These are phyloP conservation scores for Uronychia binucleata DNA, from an alignment of 73 alveolate genomes.

Conservation along the genomic window DNA sequence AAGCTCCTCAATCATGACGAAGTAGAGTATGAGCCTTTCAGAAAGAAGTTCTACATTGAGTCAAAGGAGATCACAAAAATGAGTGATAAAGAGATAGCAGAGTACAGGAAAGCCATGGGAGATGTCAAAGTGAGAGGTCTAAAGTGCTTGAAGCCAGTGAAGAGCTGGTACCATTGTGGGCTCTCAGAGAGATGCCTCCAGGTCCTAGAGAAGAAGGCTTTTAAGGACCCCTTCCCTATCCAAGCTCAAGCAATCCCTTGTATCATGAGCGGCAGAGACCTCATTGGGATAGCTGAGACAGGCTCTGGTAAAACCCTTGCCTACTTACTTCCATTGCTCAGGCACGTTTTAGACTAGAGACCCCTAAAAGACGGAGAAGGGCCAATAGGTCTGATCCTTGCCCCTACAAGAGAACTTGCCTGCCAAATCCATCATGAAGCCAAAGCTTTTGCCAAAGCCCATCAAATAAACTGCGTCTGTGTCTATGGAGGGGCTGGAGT, in stretches of 20 bases:
- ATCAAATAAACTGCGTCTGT: slow-evolving; percentile 83
- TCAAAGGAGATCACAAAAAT: slow-evolving; percentile 89
- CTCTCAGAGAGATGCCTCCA: slow-evolving; percentile 84
- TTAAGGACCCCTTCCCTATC: slow-evolving; percentile 93
- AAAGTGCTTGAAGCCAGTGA: slow-evolving; percentile 93
- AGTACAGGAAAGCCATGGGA: slow-evolving; percentile 87
- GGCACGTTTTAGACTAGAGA: slow-evolving; percentile 92
- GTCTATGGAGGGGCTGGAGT: slow-evolving; percentile 98
- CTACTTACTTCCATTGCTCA: slow-evolving; percentile 96
- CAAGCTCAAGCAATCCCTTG: slow-evolving; percentile 96
- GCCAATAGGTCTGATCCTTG: slow-evolving; percentile 94
- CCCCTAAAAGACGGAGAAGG: slow-evolving; percentile 97
- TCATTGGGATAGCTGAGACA: slow-evolving; percentile 98
- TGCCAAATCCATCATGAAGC: slow-evolving; percentile 92
- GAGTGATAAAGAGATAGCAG: slow-evolving; percentile 88
- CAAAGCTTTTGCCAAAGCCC: slow-evolving; percentile 78
- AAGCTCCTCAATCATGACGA: slow-evolving; percentile 80
- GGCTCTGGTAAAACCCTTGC: slow-evolving; percentile 99
- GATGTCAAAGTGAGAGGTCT: slow-evolving; percentile 96
- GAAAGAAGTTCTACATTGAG: slow-evolving; percentile 92
- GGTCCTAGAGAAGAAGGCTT: slow-evolving; percentile 82
- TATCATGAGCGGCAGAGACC: slow-evolving; percentile 98
- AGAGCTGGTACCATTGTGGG: slow-evolving; percentile 95
- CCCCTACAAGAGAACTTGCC: slow-evolving; percentile 99
- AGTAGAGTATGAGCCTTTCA: slow-evolving; percentile 82